Evolutionary conservation across 768 basidiomycete genomes (phyloP), one percentile per base, ranked within the genome.

Genomic region (Suillus spraguei): DNA sequence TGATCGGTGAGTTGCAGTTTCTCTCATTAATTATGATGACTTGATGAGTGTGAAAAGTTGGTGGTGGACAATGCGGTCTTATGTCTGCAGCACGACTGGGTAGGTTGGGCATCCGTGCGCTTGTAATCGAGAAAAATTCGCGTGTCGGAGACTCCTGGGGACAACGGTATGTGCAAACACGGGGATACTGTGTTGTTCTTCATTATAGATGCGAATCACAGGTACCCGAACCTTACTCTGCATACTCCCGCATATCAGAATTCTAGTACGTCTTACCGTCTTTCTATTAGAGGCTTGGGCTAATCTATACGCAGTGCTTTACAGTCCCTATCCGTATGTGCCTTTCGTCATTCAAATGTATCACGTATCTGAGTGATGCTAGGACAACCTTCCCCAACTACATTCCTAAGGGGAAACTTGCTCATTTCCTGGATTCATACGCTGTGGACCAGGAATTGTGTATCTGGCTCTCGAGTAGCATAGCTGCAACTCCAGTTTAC

Each of bases 21-120:
- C 10, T 53, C 3, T 35, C 5, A 3, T 53, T 13, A n/a, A 10
- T n/a, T 2, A 9, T n/a, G 53, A 14, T 13, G 3, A 13, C 11
- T 20, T 54, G 33, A 54, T 9, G 3, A 54, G n/a, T 8, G 22
- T 36, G 2, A 22, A 76, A 88, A 44, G 76, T 87, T 36, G 85
- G 86, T 20, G 86, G 79, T 3, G 87, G 86, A 0, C 89, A 89
- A 62, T 81, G 82, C 66, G 89, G 88, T 2, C 71, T 92, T 35
- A 82, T 78, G 39, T 68, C 84, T 5, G 87, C 87, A 0, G 86
- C 86, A 1, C 77, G 86, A 20, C 74, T 90, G 60, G 84, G 85
- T 65, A 76, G 77, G 36, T 73, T 88, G 32, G 83, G 81, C 32
- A 76, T 90, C 11, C 68, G 76, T 2, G 74, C 79, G 0, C 74